A percentile compares a stretch with the other conserved stretches of the same genome.
Conservation (phyloP, 148 eudicot genomes). For the Beta vulgaris region DNA sequence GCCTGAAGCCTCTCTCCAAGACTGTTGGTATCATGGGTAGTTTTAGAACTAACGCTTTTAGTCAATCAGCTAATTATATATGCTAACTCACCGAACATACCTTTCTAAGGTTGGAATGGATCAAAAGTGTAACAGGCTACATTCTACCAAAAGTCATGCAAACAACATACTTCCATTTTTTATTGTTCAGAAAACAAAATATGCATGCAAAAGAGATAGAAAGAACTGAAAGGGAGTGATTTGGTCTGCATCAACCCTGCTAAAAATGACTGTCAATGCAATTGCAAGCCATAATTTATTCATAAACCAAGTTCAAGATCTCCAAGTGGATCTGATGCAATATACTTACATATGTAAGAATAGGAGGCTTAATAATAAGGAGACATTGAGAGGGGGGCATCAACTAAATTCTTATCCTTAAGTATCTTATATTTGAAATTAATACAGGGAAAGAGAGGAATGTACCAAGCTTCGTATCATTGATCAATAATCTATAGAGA, state of each 20-base stretch:
- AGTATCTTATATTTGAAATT: background rate
- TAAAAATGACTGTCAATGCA: constrained; percentile 2
- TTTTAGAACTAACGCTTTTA: no score
- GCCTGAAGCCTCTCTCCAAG: background rate
- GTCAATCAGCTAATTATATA: no score
- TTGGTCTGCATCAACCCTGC: background rate
- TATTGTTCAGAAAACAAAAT: no score
- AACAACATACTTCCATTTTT: background rate
- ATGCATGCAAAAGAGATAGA: background rate
- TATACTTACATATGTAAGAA: background rate
- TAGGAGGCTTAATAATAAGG: background rate
- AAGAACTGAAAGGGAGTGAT: background rate
- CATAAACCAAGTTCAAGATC: background rate
- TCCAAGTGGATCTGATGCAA: background rate
- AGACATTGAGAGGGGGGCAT: background rate
- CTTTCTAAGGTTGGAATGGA: background rate
- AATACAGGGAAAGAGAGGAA: background rate
- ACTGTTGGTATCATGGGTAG: background rate
- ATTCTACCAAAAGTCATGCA: background rate
- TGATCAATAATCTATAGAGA: background rate
- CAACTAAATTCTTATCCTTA: background rate
- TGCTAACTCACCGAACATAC: no score
- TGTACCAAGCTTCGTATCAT: background rate
- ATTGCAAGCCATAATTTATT: background rate
- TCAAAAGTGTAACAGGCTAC: background rate